phyloP scores from a whole-genome alignment of 768 basidiomycete species.

The Pleurotus djamor region DNA sequence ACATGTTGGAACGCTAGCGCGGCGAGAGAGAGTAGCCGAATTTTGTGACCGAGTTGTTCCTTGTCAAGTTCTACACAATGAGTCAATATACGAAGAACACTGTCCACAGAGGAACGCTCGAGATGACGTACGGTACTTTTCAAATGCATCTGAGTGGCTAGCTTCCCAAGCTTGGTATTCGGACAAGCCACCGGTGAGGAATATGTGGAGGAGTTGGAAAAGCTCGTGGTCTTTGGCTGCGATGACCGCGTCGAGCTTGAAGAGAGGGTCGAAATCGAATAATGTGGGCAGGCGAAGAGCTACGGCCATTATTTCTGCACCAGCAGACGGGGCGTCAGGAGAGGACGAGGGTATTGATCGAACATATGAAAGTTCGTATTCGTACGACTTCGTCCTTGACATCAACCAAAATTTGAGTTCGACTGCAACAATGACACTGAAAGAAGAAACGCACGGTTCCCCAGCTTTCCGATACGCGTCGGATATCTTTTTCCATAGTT shows the following conservation, averaged over 20 bases:
- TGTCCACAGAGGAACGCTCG: constrained; percentile 6
- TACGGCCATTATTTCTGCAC: constrained; percentile 57
- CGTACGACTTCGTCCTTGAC: constrained; percentile 56
- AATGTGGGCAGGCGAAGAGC: constrained; percentile 64
- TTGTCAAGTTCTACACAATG: constrained; percentile 48
- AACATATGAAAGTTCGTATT: constrained; percentile 62
- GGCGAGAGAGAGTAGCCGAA: constrained; percentile 73
- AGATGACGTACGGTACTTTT: constrained; percentile 53
- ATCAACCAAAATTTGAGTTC: not conserved
- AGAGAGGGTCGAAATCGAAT: constrained; percentile 81
- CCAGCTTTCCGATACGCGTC: constrained; percentile 56
- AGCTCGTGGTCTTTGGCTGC: constrained; percentile 66
- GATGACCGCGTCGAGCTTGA: constrained; percentile 73
- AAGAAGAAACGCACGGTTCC: constrained; percentile 48
- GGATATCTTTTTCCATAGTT: constrained; percentile 63
- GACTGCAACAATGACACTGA: not conserved
- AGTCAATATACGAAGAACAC: not conserved
- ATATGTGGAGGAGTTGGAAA: constrained; percentile 74
- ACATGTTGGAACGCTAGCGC: constrained; percentile 77
- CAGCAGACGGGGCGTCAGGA: constrained; percentile 47
- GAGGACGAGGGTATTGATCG: constrained; percentile 58
- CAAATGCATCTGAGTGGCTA: constrained; percentile 44
- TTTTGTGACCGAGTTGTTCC: constrained; percentile 69
- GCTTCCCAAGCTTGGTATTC: constrained; percentile 64
- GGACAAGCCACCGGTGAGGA: constrained; percentile 59